Percentiles rank a stretch among this genome's conserved stretches.
Evolutionary conservation across 2,329 filamentous ascomycete genomes (phyloP).

Genomic region (Trichoderma afroharzianum): DNA sequence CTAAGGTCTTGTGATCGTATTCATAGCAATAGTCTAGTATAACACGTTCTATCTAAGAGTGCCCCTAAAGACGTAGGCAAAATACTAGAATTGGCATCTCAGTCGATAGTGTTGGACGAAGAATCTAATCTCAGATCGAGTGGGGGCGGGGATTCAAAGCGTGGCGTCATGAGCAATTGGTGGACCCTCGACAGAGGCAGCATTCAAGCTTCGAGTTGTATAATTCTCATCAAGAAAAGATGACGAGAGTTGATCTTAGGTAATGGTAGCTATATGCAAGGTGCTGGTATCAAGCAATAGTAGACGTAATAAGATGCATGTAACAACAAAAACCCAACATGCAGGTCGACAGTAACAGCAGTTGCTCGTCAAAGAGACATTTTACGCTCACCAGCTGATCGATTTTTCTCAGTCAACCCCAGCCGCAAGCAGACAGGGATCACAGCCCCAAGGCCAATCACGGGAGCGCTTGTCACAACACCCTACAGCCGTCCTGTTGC

Average conservation of each 20-base stretch:
- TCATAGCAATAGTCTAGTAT: neutral
- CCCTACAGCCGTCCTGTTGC: neutral
- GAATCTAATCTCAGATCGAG: neutral
- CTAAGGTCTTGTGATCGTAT: neutral
- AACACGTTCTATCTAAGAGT: neutral
- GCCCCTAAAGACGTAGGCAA: neutral
- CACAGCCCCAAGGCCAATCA: neutral
- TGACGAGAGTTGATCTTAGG: neutral
- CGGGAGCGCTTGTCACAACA: neutral
- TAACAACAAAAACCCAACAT: neutral
- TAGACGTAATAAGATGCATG: neutral
- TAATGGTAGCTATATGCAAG: neutral
- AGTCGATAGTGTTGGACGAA: neutral
- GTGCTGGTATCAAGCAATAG: neutral
- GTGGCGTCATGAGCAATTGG: neutral
- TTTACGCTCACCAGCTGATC: neutral
- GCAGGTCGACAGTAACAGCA: neutral
- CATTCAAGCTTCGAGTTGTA: neutral
- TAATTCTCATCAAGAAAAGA: neutral
- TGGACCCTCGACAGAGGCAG: neutral
- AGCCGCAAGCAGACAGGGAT: neutral
- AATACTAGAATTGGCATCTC: neutral
- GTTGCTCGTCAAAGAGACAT: neutral
- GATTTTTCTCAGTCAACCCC: neutral
- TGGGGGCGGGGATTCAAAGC: neutral